A percentile compares a stretch with the other conserved stretches of the same genome.
These are phyloP conservation scores for Logfia minima DNA, from an alignment of 129 eudicot genomes.

Conservation along the genomic window DNA sequence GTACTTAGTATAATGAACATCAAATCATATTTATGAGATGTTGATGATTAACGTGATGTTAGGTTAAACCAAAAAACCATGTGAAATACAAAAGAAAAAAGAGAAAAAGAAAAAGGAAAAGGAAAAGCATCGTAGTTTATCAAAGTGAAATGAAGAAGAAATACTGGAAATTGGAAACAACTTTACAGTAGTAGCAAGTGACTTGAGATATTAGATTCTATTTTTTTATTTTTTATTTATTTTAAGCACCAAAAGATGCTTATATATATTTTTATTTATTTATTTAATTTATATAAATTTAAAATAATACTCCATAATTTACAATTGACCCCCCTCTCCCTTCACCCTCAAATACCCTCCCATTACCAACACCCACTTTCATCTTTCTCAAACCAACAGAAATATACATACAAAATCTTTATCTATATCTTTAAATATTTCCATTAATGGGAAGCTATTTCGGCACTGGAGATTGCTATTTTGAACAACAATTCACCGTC, in stretches of 20 bases:
- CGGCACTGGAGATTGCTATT: constrained; percentile 40
- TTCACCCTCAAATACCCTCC: constrained; percentile 54
- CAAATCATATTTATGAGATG: neutral
- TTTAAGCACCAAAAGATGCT: neutral
- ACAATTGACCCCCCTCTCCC: constrained; percentile 46
- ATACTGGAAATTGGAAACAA: constrained; percentile 32
- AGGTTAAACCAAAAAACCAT: neutral
- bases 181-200: constrained; percentile 52
- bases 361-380: constrained; percentile 26
- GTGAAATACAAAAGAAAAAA: constrained; percentile 16
- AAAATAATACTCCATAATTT: neutral
- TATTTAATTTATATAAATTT: neutral
- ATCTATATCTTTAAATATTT: constrained; percentile 4
- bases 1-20: neutral
- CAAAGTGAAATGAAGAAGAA: constrained; percentile 23
- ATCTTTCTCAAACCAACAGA: constrained; percentile 9
- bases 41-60: neutral
- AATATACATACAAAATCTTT: neutral
- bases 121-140: constrained; percentile 16
- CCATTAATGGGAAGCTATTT: constrained; percentile 45
- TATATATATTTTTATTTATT: neutral
- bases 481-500: constrained; percentile 45
- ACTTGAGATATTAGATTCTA: constrained; percentile 33
- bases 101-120: constrained; percentile 10
- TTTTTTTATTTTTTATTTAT: neutral